Base-by-base conservation (phyloP, 306 rosid genomes). In the Mimosa pudica region DNA sequence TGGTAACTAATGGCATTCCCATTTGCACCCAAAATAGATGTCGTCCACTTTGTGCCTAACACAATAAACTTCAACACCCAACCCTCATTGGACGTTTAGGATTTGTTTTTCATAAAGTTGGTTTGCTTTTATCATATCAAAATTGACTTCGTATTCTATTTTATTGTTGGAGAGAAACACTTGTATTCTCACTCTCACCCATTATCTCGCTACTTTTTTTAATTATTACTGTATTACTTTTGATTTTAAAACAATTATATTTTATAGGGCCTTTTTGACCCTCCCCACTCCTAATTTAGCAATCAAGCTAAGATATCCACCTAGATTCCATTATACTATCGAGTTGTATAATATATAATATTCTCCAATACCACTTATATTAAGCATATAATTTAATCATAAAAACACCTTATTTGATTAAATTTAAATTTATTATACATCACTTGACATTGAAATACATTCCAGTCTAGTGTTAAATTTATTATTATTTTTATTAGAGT, bases 1-100 rank as follows among this genome's bases (percentile, higher is more conserved):
- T 80, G 76, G 75, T 18, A 2, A 24, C 30, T 24, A 24, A 84
- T 63, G 87, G 66, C 72, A 84, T 47, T 79, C 49, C 71, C 61
- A 52, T 57, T 52, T 44, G 66, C 52, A 14, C 81, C 75, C 55
- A 70, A 83, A 62, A 75, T 75, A 35, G 81, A 75, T 79, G 81
- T 54, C 65, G 18, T 35, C 64, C 78, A 54, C 70, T 32, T 71
- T 54, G 45, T 82, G 78, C 83, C 81, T 10, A 49, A 45, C 83
- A 38, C 12, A 10, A 55, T 17, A 8, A 78, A 78, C 42, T 42
- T 57, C 63, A 57, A 57, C 63, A 24, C 52, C 76, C n/a, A 54
- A 2, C 45, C 71, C 81, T 79, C 71, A 70, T 80, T 80, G 76
- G 78, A 52, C 57, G 68, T 48, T 33, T 76, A 35, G 10, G 24